phyloP scores from a whole-genome alignment of 2,329 filamentous ascomycete species.

The Botryosphaeria dothidea region DNA sequence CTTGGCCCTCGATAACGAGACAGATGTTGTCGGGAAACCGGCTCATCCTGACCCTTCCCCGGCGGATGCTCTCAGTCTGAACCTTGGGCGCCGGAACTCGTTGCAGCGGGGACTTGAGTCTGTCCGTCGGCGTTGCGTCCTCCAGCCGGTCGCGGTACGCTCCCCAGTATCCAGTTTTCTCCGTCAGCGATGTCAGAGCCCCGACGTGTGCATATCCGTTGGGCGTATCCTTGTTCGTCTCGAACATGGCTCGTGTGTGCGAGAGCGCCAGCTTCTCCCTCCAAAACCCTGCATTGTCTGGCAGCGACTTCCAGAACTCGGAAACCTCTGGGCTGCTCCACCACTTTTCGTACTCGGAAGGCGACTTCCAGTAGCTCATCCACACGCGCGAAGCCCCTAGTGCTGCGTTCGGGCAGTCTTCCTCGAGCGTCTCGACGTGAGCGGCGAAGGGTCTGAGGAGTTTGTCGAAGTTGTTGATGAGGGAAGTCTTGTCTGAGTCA shows the following conservation, averaged over 20 bases:
- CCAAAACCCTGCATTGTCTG: neutral
- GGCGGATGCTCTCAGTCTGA: neutral
- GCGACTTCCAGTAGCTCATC: neutral
- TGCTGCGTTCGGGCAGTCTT: neutral
- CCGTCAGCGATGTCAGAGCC: neutral
- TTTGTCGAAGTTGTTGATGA: neutral
- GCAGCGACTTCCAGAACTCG: neutral
- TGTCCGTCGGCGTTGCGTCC: neutral
- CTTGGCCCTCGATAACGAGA: constrained; percentile 1
- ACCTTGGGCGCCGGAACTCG: neutral
- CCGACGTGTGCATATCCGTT: neutral
- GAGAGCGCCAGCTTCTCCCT: neutral
- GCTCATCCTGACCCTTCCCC: neutral
- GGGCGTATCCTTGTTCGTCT: neutral
- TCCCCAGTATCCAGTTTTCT: constrained; percentile 3
- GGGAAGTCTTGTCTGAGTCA: neutral
- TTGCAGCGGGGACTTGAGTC: neutral
- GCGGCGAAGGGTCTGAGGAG: neutral
- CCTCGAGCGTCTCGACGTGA: neutral
- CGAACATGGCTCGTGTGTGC: neutral
- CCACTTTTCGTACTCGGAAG: neutral
- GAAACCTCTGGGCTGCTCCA: neutral
- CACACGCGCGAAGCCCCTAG: neutral
- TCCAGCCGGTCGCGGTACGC: neutral
- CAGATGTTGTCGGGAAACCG: neutral